These are phyloP conservation scores for Ophiocordyceps unilateralis DNA, from an alignment of 2,329 filamentous ascomycete genomes.

Conservation along the genomic window DNA sequence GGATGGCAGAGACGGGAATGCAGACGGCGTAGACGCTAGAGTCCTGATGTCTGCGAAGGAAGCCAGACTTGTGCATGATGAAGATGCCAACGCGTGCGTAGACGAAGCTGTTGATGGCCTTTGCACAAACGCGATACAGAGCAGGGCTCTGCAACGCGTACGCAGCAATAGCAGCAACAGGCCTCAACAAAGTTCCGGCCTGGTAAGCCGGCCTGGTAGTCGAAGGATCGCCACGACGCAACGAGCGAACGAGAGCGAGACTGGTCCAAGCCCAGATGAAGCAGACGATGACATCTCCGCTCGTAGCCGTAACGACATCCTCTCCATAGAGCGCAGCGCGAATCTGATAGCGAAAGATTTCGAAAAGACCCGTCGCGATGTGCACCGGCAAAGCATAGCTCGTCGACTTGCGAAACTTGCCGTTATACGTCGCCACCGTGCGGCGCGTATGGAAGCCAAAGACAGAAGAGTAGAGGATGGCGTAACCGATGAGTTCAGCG, in stretches of 20 bases:
- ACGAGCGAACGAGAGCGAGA: background rate
- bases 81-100: background rate
- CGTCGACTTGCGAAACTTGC: constrained; percentile 1
- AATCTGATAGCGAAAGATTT: constrained; percentile 1
- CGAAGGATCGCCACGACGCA: constrained; percentile 1
- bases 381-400: background rate
- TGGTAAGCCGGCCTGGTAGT: constrained; percentile 1
- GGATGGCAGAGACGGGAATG: constrained; percentile 1
- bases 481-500: background rate
- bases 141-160: background rate
- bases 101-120: constrained; percentile 1
- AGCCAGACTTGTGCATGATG: constrained; percentile 1
- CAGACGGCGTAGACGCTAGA: background rate
- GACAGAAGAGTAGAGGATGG: background rate
- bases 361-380: constrained; percentile 1
- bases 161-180: background rate
- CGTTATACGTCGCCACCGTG: background rate
- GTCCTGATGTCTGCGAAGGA: constrained; percentile 1
- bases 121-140: background rate
- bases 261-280: constrained; percentile 1
- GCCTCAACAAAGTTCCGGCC: background rate
- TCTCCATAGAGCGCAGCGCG: background rate
- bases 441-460: background rate
- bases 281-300: background rate
- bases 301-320: background rate